Base-by-base conservation (phyloP, 2,329 filamentous ascomycete species). In the Exophiala viscosa region DNA sequence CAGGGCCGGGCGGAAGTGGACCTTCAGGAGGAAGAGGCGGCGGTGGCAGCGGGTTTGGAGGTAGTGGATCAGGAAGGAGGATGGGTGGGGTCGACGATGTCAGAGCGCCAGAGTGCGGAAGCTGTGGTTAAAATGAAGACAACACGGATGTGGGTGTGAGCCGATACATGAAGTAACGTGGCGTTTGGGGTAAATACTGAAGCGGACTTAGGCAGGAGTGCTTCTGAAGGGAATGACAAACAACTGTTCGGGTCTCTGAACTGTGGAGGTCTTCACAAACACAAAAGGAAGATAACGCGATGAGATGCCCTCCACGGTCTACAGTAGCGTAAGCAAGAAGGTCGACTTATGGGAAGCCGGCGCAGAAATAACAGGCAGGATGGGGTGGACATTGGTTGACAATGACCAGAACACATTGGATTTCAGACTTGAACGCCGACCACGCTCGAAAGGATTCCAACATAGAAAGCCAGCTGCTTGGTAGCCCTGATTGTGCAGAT, bases 21-120 rank as follows among this genome's bases (percentile, higher is more conserved):
- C 7, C 3, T 36, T 6, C 34, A 36, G 28, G 20, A 18, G 38
- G 38, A 18, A 59, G 62, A 33, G 63, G 64, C 42, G 65, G 67
- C 20, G 64, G 65, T 17, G 64, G 66, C 31, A 63, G 68, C 14
- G 53, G 58, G 11, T 62, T 65, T 31, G 65, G 68, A 10, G 61
- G 65, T 15, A 64, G 65, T 20, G 66, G 67, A 17, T 48, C 58
- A 17, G 64, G 66, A 31, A 72, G 67, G 52, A 69, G 67, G 43
- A 66, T 77, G 55, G 73, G 75, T 9, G 68, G 68, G 14, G 69
- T 77, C 17, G 73, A 76, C 60, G 74, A 77, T 69, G 66, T 77
- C 46, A 67, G 73, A 23, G 73, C 66, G 6, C 73, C 73, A n/a
- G 74, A 76, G 58, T 76, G 74, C 59, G 66, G 67, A 41, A 74